Evolutionary conservation across 495 filamentous ascomycete genomes (phyloP).

Genomic region (Penicillium parvum): DNA sequence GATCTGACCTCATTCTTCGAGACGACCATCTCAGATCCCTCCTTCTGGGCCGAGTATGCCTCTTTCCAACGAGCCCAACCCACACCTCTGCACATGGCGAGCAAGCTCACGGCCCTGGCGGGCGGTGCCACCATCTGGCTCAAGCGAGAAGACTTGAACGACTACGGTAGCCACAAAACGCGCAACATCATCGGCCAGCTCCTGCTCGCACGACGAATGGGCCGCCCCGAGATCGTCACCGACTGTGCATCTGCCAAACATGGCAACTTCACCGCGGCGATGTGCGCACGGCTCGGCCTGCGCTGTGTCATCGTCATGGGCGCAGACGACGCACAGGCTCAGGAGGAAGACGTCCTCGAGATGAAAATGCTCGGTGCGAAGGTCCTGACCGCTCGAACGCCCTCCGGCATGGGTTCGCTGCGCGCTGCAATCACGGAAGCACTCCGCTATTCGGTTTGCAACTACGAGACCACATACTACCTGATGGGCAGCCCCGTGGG

Average conservation of each 20-base stretch:
- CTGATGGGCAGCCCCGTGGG: slow-evolving; percentile 33
- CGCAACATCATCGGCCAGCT: slow-evolving; percentile 34
- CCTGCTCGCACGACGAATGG: slow-evolving; percentile 29
- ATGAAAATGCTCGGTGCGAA: slow-evolving; percentile 31
- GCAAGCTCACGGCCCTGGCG: slow-evolving; percentile 21
- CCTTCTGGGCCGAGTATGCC: slow-evolving; percentile 29
- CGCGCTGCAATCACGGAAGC: slow-evolving; percentile 34
- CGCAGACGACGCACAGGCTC: slow-evolving; percentile 24
- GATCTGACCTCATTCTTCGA: slow-evolving; percentile 31
- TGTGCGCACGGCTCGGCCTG: slow-evolving; percentile 29
- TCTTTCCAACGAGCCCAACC: slow-evolving; percentile 17
- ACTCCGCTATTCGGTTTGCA: slow-evolving; percentile 28
- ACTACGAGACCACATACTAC: slow-evolving; percentile 29
- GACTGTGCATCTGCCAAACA: slow-evolving; percentile 33
- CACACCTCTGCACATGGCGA: slow-evolving; percentile 25
- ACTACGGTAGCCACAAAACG: slow-evolving; percentile 28
- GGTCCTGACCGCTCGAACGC: slow-evolving; percentile 22
- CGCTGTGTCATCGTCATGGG: slow-evolving; percentile 31
- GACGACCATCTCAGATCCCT: slow-evolving; percentile 23
- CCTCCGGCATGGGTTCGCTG: slow-evolving; percentile 27
- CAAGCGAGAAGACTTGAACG: slow-evolving; percentile 30
- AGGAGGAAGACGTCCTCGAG: slow-evolving; percentile 25
- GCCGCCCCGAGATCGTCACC: slow-evolving; percentile 28
- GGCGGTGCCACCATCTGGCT: slow-evolving; percentile 33
- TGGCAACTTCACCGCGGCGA: slow-evolving; percentile 28